Conservation (phyloP, 2,329 filamentous ascomycete genomes). For the Eutypa lata region DNA sequence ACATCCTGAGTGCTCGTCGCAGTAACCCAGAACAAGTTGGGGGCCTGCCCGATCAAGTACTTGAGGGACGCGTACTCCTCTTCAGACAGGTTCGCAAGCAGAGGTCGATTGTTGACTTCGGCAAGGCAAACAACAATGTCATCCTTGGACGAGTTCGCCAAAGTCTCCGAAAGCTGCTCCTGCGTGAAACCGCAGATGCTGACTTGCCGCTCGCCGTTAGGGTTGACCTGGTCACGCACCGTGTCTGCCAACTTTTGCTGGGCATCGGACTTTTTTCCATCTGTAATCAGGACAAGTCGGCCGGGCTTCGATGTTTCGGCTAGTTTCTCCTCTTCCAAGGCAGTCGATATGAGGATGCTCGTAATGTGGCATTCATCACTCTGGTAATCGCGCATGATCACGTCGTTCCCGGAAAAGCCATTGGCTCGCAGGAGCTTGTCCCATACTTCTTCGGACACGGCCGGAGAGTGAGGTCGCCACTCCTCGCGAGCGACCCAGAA, state of each 20-base stretch:
- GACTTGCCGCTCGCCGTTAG: slow-evolving; percentile 4
- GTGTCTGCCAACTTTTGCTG: slow-evolving; percentile 11
- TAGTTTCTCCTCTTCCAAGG: slow-evolving; percentile 3
- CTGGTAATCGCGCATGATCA: slow-evolving; percentile 17
- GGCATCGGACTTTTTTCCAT: slow-evolving; percentile 10
- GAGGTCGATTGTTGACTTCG: slow-evolving; percentile 16
- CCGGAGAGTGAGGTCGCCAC: slow-evolving; percentile 1
- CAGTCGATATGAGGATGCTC: slow-evolving; percentile 22
- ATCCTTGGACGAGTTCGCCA: slow-evolving; percentile 4
- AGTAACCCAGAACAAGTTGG: slow-evolving; percentile 26
- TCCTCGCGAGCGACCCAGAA: slow-evolving; percentile 1
- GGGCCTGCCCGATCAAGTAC: slow-evolving; percentile 12
- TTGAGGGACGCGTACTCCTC: slow-evolving; percentile 17
- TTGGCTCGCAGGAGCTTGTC: slow-evolving; percentile 11
- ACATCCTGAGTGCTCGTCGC: slow-evolving; percentile 9
- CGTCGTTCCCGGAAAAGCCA: slow-evolving; percentile 22
- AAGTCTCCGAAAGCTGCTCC: neutral
- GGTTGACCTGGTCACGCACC: slow-evolving; percentile 4
- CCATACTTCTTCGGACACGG: slow-evolving; percentile 12
- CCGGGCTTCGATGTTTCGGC: neutral
- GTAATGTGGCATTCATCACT: slow-evolving; percentile 15
- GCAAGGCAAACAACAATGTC: slow-evolving; percentile 20
- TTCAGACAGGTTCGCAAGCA: slow-evolving; percentile 21
- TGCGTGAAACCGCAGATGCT: slow-evolving; percentile 7
- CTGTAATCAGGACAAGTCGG: slow-evolving; percentile 14